Percentiles rank a stretch among this genome's conserved stretches.
phyloP scores from a whole-genome alignment of 2,329 filamentous ascomycete species.

The Alternaria infectoria region DNA sequence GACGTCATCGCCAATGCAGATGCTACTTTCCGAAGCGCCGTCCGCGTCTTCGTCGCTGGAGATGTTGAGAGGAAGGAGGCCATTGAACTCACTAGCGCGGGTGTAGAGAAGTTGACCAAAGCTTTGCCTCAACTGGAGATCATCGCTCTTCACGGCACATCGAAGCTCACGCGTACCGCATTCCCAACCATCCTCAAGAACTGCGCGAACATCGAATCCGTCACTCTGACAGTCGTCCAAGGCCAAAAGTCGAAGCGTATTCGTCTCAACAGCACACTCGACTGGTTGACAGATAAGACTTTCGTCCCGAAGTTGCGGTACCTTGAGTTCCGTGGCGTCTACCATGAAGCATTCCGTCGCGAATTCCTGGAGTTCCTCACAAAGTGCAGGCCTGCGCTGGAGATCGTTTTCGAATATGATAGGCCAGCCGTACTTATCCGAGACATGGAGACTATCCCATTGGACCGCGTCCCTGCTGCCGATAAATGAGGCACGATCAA shows the following conservation, averaged over 20 bases:
- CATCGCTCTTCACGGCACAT: neutral
- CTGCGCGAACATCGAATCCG: slow-evolving; percentile 1
- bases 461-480: neutral
- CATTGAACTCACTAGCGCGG: neutral
- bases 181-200: slow-evolving; percentile 2
- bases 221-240: slow-evolving; percentile 1
- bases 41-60: slow-evolving; percentile 1
- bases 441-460: neutral
- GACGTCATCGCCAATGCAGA: slow-evolving; percentile 6
- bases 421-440: neutral
- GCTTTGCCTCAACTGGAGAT: neutral
- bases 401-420: slow-evolving; percentile 1
- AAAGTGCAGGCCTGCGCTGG: slow-evolving; percentile 1
- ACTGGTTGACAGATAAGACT: slow-evolving; percentile 1
- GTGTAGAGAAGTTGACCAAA: slow-evolving; percentile 1
- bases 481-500: neutral
- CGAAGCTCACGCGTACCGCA: neutral
- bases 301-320: slow-evolving; percentile 1
- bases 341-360: neutral
- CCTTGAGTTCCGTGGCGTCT: slow-evolving; percentile 7
- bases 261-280: neutral
- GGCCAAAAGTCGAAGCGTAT: slow-evolving; percentile 1
- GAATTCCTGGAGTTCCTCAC: slow-evolving; percentile 6
- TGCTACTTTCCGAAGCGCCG: neutral
- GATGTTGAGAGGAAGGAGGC: neutral